Percentiles rank a stretch among this genome's conserved stretches.
phyloP scores from a whole-genome alignment of 768 basidiomycete genomes.

The Kwoniella sp. region DNA sequence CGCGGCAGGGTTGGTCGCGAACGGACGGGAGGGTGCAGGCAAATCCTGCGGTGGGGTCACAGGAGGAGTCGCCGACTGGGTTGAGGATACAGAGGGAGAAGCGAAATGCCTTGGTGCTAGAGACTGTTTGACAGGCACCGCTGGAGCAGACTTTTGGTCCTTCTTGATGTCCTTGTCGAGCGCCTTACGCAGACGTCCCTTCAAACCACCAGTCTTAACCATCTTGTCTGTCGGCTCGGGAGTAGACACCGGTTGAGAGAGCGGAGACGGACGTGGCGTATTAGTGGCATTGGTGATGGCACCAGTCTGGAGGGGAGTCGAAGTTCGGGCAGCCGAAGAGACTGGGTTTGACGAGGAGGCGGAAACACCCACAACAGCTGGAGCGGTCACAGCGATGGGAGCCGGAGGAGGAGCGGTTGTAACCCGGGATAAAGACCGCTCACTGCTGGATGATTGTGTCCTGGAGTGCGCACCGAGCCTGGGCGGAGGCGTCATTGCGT shows the following conservation, averaged over 20 bases:
- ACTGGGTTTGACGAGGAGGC: slow-evolving; percentile 2
- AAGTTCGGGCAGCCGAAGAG: slow-evolving; percentile 17
- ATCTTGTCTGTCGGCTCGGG: slow-evolving; percentile 51
- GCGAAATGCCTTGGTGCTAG: slow-evolving; percentile 22
- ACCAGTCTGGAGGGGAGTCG: slow-evolving; percentile 45
- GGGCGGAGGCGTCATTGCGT: slow-evolving; percentile 6
- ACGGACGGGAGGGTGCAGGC: slow-evolving; percentile 24
- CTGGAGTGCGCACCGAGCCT: slow-evolving; percentile 4
- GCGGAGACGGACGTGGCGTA: slow-evolving; percentile 55
- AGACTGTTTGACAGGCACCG: slow-evolving; percentile 22
- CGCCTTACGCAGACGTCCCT: slow-evolving; percentile 69
- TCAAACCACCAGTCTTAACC: slow-evolving; percentile 60
- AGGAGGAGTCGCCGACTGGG: slow-evolving; percentile 39
- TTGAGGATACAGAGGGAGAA: slow-evolving; percentile 40
- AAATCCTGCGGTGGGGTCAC: slow-evolving; percentile 41
- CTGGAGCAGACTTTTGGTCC: slow-evolving; percentile 17
- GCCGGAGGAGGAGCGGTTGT: neutral
- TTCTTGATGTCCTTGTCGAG: slow-evolving; percentile 49
- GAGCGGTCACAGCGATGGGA: neutral
- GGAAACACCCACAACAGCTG: no score
- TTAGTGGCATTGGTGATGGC: slow-evolving; percentile 44
- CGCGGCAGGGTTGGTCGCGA: slow-evolving; percentile 19
- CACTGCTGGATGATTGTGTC: slow-evolving; percentile 6
- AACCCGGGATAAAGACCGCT: neutral
- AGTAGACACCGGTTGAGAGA: slow-evolving; percentile 61